These are phyloP conservation scores for Nidularia pulvinata DNA, from an alignment of 768 basidiomycete genomes.

Conservation along the genomic window DNA sequence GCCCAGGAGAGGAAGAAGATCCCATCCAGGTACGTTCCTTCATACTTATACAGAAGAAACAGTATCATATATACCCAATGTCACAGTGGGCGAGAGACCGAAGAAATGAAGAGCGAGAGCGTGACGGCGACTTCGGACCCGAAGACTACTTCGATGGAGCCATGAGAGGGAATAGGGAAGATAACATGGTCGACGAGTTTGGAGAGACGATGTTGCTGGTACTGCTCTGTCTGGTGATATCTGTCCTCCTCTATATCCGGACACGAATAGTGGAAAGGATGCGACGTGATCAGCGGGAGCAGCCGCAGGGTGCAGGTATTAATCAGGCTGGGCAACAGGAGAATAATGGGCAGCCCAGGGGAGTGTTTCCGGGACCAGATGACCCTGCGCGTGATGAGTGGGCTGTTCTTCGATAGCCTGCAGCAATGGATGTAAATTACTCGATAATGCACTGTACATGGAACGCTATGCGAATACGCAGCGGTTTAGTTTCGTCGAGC, in stretches of 20 bases:
- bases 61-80: too few species aligned
- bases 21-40: slow-evolving; percentile 58
- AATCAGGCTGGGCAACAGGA: slow-evolving; percentile 31
- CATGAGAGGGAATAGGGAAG: slow-evolving; percentile 57
- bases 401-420: slow-evolving; percentile 53
- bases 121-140: slow-evolving; percentile 73
- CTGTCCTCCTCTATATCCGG: slow-evolving; percentile 75
- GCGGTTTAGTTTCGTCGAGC: too few species aligned
- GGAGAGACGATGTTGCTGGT: slow-evolving; percentile 81
- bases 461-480: not conserved
- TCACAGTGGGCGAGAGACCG: slow-evolving; percentile 77
- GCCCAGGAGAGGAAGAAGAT: slow-evolving; percentile 60
- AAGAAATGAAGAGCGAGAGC: slow-evolving; percentile 68
- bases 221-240: slow-evolving; percentile 69
- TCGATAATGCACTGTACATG: too few species aligned
- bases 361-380: slow-evolving; percentile 64
- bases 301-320: slow-evolving; percentile 33
- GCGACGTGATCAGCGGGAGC: slow-evolving; percentile 59
- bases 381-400: slow-evolving; percentile 69
- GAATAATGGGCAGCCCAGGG: slow-evolving; percentile 26
- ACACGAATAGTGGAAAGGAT: slow-evolving; percentile 76
- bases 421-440: not conserved
- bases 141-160: slow-evolving; percentile 84
- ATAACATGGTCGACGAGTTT: slow-evolving; percentile 70
- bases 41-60: too few species aligned